Evolutionary conservation across 805 yeast genomes (phyloP).

Genomic region (Nakazawaea molendinolei): DNA sequence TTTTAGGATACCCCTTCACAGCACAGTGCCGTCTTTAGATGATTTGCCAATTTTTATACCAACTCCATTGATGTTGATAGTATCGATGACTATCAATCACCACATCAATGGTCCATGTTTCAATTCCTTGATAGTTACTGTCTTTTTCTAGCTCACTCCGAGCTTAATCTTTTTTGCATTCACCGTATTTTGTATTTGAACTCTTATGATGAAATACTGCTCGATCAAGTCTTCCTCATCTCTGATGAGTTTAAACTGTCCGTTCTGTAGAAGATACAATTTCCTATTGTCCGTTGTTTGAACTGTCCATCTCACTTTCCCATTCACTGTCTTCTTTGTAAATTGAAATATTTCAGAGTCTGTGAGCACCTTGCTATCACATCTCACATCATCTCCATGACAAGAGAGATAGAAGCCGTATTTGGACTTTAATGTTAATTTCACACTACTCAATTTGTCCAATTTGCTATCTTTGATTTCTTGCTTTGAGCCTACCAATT

Average conservation of each 20-base stretch:
- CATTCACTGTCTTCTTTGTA: neutral
- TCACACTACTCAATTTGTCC: conserved; percentile 10
- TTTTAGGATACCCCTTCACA: too few relatives aligned
- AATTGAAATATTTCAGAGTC: conserved; percentile 22
- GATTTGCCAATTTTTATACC: too few relatives aligned
- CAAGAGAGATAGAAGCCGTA: conserved; percentile 19
- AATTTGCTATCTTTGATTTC: conserved; percentile 1
- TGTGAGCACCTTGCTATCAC: conserved; percentile 21
- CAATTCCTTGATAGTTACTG: too few relatives aligned
- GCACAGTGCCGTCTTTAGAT: too few relatives aligned
- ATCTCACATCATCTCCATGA: conserved; percentile 14
- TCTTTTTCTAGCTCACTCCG: too few relatives aligned
- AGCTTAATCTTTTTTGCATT: conserved; percentile 13
- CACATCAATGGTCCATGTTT: too few relatives aligned
- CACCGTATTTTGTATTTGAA: conserved; percentile 20
- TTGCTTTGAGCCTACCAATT: conserved; percentile 13
- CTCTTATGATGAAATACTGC: conserved; percentile 20
- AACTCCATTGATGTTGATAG: too few relatives aligned
- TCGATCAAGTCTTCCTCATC: conserved; percentile 23
- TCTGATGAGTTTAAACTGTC: conserved; percentile 19
- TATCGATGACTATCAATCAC: too few relatives aligned
- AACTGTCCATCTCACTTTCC: conserved; percentile 3
- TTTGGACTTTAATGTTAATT: conserved; percentile 19
- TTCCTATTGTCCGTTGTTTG: conserved; percentile 2
- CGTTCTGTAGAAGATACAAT: conserved; percentile 5